These are phyloP conservation scores for Anthracocystis panici-leucophaei DNA, from an alignment of 1,284 basidiomycete species.

Conservation along the genomic window DNA sequence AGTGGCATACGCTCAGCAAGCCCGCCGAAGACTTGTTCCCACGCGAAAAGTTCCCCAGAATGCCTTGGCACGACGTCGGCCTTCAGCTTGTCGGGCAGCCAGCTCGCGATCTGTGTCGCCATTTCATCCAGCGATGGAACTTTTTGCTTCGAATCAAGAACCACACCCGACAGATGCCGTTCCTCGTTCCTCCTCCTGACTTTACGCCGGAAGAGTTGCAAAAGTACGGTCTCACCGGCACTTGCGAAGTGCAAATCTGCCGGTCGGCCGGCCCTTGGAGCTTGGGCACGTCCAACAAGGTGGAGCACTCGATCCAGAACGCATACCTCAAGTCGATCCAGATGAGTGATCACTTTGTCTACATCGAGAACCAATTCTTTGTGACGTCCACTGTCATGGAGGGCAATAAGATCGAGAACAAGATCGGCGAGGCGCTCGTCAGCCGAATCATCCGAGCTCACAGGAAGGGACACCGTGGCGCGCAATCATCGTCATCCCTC, in stretches of 20 bases:
- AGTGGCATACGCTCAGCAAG: slow-evolving; percentile 89
- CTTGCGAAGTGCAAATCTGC: slow-evolving; percentile 97
- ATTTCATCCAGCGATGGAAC: slow-evolving; percentile 88
- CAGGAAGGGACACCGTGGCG: slow-evolving; percentile 86
- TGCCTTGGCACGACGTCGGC: slow-evolving; percentile 99
- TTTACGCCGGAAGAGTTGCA: slow-evolving; percentile 85
- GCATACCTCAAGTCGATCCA: slow-evolving; percentile 93
- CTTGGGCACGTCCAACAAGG: slow-evolving; percentile 84
- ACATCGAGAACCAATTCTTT: slow-evolving; percentile 95
- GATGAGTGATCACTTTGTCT: slow-evolving; percentile 81
- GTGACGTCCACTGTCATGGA: slow-evolving; percentile 92
- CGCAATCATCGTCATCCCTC: slow-evolving; percentile 91
- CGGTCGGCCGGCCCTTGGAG: slow-evolving; percentile 96
- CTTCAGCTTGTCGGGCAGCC: slow-evolving; percentile 97
- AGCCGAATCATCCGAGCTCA: slow-evolving; percentile 91
- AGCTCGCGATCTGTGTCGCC: slow-evolving; percentile 90
- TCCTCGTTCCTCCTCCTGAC: slow-evolving; percentile 92
- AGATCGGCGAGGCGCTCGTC: slow-evolving; percentile 93
- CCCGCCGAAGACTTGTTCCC: slow-evolving; percentile 96
- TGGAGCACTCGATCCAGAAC: slow-evolving; percentile 94
- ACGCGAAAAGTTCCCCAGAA: slow-evolving; percentile 85
- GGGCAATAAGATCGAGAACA: slow-evolving; percentile 89
- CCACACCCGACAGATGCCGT: slow-evolving; percentile 90
- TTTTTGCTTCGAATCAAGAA: slow-evolving; percentile 73
- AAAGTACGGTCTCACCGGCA: slow-evolving; percentile 87